Evolutionary conservation across 2,329 filamentous ascomycete species (phyloP).

Genomic region (Tolypocladium ophioglossoides): DNA sequence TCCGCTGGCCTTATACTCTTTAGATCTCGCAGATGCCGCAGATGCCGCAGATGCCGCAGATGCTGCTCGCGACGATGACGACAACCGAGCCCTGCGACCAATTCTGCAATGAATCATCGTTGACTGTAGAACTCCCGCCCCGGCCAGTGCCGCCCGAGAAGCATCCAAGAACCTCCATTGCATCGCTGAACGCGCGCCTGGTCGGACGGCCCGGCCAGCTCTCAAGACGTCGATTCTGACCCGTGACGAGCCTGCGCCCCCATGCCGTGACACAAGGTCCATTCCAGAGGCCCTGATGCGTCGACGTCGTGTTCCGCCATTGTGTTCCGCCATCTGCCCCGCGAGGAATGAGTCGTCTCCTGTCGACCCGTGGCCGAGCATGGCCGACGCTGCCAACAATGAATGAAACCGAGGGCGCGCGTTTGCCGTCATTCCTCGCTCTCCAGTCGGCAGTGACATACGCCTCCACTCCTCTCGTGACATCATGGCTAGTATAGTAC

Average conservation of each 20-base stretch:
- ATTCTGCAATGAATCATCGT: no score
- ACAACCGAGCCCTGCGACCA: not conserved
- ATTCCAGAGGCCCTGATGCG: not conserved
- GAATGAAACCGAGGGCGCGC: not conserved
- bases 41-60: not conserved
- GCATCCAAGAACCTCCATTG: not conserved
- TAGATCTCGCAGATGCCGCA: no score
- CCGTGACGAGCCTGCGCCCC: not conserved
- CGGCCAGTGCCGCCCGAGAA: no score
- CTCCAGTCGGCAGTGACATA: not conserved
- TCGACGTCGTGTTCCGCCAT: not conserved
- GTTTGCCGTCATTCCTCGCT: not conserved
- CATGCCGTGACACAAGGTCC: not conserved
- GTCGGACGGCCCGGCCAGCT: not conserved
- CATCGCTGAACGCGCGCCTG: not conserved
- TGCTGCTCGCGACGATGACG: not conserved
- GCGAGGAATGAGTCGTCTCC: not conserved
- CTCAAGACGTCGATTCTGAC: not conserved
- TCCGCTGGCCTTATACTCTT: no score
- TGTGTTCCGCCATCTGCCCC: not conserved
- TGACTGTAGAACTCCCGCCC: no score
- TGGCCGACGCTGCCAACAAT: not conserved
- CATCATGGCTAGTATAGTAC: not conserved
- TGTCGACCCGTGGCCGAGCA: not conserved
- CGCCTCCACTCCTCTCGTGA: not conserved